phyloP scores from a whole-genome alignment of 164 flowering plant species.

The Annona cherimola region DNA sequence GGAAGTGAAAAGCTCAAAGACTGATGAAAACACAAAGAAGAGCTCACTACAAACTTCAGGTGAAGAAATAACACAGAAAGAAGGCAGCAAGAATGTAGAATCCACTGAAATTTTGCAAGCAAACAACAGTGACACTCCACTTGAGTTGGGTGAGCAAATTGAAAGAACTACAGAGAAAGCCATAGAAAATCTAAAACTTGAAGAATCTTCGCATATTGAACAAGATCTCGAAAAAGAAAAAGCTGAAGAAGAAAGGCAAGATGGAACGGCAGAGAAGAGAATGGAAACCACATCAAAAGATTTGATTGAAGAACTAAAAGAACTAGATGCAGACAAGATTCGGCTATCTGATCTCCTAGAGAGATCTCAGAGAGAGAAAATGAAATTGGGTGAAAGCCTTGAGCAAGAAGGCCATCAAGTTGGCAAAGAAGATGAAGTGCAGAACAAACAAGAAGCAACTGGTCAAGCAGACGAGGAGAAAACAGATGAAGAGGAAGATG shows the following conservation, averaged over 20 bases:
- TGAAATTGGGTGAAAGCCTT: constrained; percentile 11
- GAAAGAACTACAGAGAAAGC: constrained; percentile 5
- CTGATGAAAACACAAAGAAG: constrained; percentile 5
- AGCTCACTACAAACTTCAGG: constrained; percentile 10
- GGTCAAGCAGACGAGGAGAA: constrained; percentile 26
- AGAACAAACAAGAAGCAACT: constrained; percentile 22
- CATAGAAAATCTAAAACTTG: constrained; percentile 12
- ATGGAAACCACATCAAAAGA: constrained; percentile 7
- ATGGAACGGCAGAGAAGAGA: neutral
- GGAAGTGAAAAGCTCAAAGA: neutral
- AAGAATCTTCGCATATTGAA: constrained; percentile 14
- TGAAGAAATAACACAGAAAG: constrained; percentile 10
- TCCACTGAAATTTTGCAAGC: constrained; percentile 12
- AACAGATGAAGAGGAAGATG: constrained; percentile 33
- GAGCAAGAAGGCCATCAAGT: constrained; percentile 13
- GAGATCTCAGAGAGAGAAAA: constrained; percentile 25
- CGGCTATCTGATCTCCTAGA: constrained; percentile 24
- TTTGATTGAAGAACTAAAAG: constrained; percentile 11
- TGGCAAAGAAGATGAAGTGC: constrained; percentile 14
- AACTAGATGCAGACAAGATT: constrained; percentile 6
- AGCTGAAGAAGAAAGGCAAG: constrained; percentile 13
- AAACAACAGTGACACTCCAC: neutral
- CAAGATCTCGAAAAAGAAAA: constrained; percentile 16
- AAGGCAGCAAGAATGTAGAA: constrained; percentile 8
- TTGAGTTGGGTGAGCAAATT: neutral